Conservation (phyloP, 208 protist species). For the Trypanosoma brucei region DNA sequence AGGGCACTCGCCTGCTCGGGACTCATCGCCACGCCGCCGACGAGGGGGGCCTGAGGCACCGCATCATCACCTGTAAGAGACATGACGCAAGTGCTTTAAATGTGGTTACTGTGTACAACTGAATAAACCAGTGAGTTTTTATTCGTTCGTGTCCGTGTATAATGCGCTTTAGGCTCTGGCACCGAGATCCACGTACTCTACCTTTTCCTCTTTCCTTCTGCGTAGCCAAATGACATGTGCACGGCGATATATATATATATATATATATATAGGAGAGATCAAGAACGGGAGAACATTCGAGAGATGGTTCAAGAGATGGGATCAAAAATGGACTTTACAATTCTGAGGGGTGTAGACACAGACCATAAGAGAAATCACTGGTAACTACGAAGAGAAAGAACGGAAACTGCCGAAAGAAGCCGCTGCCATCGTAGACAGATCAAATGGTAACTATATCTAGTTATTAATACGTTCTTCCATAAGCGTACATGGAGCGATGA, state of each 20-base stretch:
- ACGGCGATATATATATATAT: neutral
- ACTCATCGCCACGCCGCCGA: slow-evolving; percentile 63
- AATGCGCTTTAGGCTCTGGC: too few species aligned
- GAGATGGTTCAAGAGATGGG: too few species aligned
- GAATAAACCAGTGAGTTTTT: neutral
- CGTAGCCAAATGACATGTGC: neutral
- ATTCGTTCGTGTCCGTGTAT: too few species aligned
- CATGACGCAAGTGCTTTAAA: slow-evolving; percentile 30
- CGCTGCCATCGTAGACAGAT: too few species aligned
- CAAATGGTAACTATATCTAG: too few species aligned
- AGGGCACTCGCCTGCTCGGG: slow-evolving; percentile 82
- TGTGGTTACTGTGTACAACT: neutral
- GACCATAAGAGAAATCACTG: neutral
- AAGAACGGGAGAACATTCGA: neutral
- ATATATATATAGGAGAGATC: slow-evolving; percentile 4
- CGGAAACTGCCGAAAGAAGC: neutral
- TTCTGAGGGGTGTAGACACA: neutral
- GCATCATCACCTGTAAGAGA: slow-evolving; percentile 63
- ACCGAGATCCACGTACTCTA: neutral
- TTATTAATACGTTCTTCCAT: neutral
- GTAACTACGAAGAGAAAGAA: neutral
- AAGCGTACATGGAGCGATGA: neutral
- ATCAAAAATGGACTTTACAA: neutral
- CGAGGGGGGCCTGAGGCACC: slow-evolving; percentile 48
- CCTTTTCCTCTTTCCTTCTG: neutral